Evolutionary conservation across 1,284 basidiomycete genomes (phyloP).

Genomic region (Sparassis latifolia): DNA sequence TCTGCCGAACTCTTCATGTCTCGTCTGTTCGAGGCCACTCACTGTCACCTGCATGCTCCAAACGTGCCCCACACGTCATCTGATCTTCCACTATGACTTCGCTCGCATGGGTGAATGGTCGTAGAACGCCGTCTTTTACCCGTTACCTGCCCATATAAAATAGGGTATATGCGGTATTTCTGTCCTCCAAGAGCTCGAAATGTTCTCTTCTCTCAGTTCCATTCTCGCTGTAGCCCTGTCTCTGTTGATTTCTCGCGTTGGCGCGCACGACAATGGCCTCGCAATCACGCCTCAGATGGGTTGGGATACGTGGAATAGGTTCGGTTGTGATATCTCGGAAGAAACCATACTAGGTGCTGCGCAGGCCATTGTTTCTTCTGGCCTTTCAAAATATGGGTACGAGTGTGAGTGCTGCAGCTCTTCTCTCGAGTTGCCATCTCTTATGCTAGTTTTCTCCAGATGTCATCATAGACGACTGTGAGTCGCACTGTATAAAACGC

Average conservation of each 20-base stretch:
- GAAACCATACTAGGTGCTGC: conserved; percentile 28
- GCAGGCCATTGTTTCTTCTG: conserved; percentile 23
- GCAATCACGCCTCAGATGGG: conserved; percentile 35
- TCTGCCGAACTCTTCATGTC: no score
- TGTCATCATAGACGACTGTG: conserved; percentile 30
- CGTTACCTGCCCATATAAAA: no score
- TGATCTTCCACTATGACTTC: no score
- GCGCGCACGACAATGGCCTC: conserved; percentile 28
- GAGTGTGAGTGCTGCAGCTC: conserved; percentile 21
- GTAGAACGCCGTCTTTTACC: no score
- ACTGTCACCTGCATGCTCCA: no score
- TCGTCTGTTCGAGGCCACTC: no score
- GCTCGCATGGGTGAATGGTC: no score
- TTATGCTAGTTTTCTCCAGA: conserved; percentile 13
- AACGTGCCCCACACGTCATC: no score
- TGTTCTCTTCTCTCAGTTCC: no score
- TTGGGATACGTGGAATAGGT: conserved; percentile 34
- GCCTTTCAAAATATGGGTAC: conserved; percentile 25
- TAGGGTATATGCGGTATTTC: no score
- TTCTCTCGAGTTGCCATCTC: neutral
- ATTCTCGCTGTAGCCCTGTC: neutral
- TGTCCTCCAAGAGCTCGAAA: no score
- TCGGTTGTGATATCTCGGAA: conserved; percentile 29
- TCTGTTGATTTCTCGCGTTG: conserved; percentile 9
- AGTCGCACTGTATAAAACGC: conserved; percentile 5